Evolutionary conservation across 441 rosid genomes (phyloP), one percentile per base, ranked within the genome.

Genomic region (Geranium incanum): DNA sequence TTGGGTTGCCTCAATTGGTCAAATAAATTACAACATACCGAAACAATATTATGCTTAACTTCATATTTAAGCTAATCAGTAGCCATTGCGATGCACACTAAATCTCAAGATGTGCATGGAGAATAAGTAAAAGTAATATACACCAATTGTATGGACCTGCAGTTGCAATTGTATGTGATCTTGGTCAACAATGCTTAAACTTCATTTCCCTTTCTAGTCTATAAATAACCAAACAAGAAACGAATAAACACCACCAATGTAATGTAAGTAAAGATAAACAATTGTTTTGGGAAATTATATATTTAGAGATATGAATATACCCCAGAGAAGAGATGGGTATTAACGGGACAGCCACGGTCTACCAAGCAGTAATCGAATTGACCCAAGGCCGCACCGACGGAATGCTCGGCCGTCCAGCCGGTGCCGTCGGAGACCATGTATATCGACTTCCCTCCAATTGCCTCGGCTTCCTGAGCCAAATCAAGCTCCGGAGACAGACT

Each of bases 361-460:
- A 87, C 96, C 79, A 93, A 84, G 75, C 97, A 93, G 50, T 86
- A 80, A 36, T 91, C 97, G 75, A 93, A 93, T 78, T 91, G 96
- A 0, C 98, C 97, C 81, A 93, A 77, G 21, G 97, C 96, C 2
- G 97, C 97, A 78, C 69, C 86, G 67, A 93, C 92, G 76, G 92
- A 80, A 72, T 89, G 92, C 80, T 91, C 98, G 72, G 81, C 96
- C 78, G 96, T 93, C 98, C 98, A 93, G 19, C 97, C 96, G 59
- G 97, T 93, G 74, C 97, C 98, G 80, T 90, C 98, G 52, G 98
- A 89, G 0, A 89, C 87, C 87, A 93, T 87, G 67, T 87, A 90
- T 71, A 89, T 88, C 12, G 90, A 81, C 81, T 93, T 88, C 43
- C 80, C 90, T 36, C 64, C 67, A 28, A 68, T 45, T 39, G 16